Conservation (phyloP, 176 grass and related monocot species). For the Microstegium vimineum region DNA sequence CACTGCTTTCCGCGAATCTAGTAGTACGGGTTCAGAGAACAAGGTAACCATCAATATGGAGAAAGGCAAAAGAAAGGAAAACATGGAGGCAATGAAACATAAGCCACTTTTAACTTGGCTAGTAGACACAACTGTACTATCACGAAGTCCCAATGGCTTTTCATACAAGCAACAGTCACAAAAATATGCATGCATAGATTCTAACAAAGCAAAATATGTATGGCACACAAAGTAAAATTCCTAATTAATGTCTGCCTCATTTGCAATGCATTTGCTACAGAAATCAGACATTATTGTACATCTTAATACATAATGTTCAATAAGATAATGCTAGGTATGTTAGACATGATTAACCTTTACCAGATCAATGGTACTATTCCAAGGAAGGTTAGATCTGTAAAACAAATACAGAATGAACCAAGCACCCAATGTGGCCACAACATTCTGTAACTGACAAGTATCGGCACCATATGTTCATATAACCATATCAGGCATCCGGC, state of each 20-base stretch:
- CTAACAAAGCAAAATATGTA: not conserved
- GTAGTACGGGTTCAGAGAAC: not conserved
- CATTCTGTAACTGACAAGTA: not conserved
- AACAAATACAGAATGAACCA: not conserved
- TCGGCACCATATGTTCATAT: not conserved
- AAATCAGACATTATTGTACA: not conserved
- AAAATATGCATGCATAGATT: not conserved
- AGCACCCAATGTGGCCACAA: not conserved
- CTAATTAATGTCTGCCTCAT: not conserved
- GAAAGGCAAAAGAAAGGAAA: not conserved
- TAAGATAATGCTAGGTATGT: not conserved
- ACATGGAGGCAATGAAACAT: not conserved
- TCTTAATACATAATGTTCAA: not conserved
- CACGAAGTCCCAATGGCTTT: not conserved
- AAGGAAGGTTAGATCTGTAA: not conserved
- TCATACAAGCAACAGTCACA: not conserved
- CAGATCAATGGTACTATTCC: not conserved
- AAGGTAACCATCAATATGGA: slow-evolving; percentile 21
- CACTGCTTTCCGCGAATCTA: slow-evolving; percentile 64
- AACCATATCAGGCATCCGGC: not conserved
- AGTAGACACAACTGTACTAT: not conserved
- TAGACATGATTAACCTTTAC: not conserved
- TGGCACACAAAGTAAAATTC: not conserved
- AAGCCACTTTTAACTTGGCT: not conserved
- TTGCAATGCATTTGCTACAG: not conserved